Base-by-base conservation (phyloP, 495 filamentous ascomycete genomes). In the Xylaria nigripes region DNA sequence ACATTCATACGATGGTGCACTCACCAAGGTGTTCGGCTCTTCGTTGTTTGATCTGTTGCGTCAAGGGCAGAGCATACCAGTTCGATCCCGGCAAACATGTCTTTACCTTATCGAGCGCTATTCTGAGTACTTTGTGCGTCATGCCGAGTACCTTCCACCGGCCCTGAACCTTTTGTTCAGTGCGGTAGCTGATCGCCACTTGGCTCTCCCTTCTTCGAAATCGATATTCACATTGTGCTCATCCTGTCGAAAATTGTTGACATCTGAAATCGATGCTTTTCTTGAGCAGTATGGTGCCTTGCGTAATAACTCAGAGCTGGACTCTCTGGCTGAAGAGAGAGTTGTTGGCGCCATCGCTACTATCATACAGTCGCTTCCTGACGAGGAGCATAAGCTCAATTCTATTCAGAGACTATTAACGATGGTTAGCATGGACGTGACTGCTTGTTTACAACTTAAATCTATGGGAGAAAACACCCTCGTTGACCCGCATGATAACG, bases 81-180 rank as follows among this genome's bases (percentile, higher is more conserved):
- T 82, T 12, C 85, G 84, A 57, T 78, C 85, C n/a, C 81, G 86
- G 25, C 83, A 90, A 61, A 89, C 89, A 6, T 77, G 88, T 21
- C 79, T 96, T 34, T 79, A 81, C 51, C 74, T 90, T 54, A 84
- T 96, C 36, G 86, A 86, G 56, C 78, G 78, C 45, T 96, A 93
- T 68, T 80, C 84, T 29, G 78, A 83, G 34, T 96, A 89, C 70
- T 96, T 96, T 66, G 80, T 86, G 62, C 78, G 82, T 24, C 80
- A 89, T 61, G 73, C 81, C 18, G 74, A 84, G 51, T 76, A 82
- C 57, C 78, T 98, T 8, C 85, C 89, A 0, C 69, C 80, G 51
- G 85, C 87, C 2, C 72, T 98, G 25, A 90, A 85, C 53, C 85
- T 95, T 48, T 76, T 96, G 3, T 95, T 96, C 62, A 76, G 76